Evolutionary conservation across 2,329 filamentous ascomycete species (phyloP).

Genomic region (Paraconiothyrium sp.): DNA sequence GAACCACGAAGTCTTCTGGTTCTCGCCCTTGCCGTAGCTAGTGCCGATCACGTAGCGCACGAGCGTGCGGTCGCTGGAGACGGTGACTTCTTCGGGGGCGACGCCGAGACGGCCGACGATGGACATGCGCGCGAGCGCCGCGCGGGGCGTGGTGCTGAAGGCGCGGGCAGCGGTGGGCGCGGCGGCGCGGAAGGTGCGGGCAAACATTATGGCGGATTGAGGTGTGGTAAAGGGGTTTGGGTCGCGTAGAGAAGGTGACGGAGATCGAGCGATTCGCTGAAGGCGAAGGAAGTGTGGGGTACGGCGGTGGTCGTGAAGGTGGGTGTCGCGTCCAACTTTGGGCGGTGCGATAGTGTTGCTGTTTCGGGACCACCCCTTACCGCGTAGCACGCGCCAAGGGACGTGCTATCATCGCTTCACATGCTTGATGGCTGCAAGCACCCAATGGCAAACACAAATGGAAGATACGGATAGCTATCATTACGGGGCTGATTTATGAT

Average conservation of each 20-base stretch:
- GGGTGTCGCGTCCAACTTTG: conserved; percentile 14
- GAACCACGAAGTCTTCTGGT: conserved; percentile 87
- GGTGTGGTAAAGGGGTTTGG: conserved; percentile 2
- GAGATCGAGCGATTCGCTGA: not conserved
- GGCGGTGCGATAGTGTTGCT: conserved; percentile 15
- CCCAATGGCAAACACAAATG: not conserved
- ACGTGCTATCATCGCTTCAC: not conserved
- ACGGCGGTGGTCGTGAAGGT: not conserved
- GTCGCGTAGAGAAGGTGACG: conserved; percentile 3
- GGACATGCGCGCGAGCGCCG: conserved; percentile 79
- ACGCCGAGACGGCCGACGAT: conserved; percentile 86
- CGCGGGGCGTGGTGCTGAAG: conserved; percentile 76
- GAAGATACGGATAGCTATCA: not conserved
- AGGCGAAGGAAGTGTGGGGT: conserved; percentile 20
- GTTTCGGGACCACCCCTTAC: conserved; percentile 17
- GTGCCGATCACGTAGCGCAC: conserved; percentile 81
- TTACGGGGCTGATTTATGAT: not conserved
- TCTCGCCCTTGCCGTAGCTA: conserved; percentile 71
- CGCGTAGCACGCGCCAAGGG: conserved; percentile 16
- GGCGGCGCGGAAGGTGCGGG: conserved; percentile 58
- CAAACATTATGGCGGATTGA: conserved; percentile 36
- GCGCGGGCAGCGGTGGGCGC: conserved; percentile 67
- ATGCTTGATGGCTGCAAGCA: not conserved
- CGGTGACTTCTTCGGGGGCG: conserved; percentile 78
- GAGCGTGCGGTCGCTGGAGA: conserved; percentile 78